Evolutionary conservation across 2,329 filamentous ascomycete genomes (phyloP).

Genomic region (Fusarium sp.): DNA sequence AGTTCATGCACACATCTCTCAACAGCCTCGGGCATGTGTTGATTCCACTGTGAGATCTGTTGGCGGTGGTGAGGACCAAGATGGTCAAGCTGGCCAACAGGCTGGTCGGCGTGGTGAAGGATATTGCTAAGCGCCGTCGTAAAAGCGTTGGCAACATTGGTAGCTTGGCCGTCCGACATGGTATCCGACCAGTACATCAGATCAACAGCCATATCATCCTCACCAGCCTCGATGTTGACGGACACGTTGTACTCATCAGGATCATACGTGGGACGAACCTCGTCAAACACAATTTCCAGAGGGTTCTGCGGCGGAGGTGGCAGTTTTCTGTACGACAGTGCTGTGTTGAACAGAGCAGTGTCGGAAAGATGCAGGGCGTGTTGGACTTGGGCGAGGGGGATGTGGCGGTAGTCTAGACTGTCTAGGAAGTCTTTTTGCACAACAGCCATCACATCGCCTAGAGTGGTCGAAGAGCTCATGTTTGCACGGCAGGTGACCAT

Average conservation of each 20-base stretch:
- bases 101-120: constrained; percentile 17
- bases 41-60: constrained; percentile 29
- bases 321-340: constrained; percentile 43
- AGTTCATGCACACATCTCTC: constrained; percentile 33
- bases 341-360: constrained; percentile 44
- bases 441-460: constrained; percentile 7
- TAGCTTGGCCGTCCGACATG: constrained; percentile 34
- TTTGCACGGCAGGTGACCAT: constrained; percentile 67
- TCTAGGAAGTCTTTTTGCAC: constrained; percentile 35
- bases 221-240: constrained; percentile 40
- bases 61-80: constrained; percentile 6
- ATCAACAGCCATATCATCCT: constrained; percentile 38
- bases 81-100: constrained; percentile 27
- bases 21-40: constrained; percentile 10
- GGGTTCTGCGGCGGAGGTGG: constrained; percentile 14
- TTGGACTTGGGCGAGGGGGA: constrained; percentile 35
- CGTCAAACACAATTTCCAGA: constrained; percentile 40
- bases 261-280: constrained; percentile 42
- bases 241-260: constrained; percentile 45
- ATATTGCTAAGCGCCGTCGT: constrained; percentile 39
- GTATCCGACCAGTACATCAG: constrained; percentile 46
- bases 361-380: constrained; percentile 43
- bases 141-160: constrained; percentile 37
- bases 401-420: constrained; percentile 33
- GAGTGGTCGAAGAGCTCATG: constrained; percentile 34